Evolutionary conservation across 805 yeast genomes (phyloP).

Genomic region (Metschnikowia sp.): DNA sequence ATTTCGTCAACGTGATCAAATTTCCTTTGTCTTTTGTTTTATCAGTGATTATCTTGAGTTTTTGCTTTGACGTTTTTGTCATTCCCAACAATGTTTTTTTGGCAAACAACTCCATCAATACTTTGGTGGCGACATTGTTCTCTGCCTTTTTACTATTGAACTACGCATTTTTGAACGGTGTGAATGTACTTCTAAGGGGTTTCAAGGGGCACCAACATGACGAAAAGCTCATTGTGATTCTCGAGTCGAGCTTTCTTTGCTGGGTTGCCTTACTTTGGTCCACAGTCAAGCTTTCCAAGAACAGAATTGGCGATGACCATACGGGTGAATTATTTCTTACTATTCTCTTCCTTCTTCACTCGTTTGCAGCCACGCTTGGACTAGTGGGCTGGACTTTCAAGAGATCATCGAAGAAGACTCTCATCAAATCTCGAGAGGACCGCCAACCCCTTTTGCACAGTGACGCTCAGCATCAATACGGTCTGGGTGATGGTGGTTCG

Average conservation of each 20-base stretch:
- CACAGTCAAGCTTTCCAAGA: constrained; percentile 47
- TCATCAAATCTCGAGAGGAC: constrained; percentile 19
- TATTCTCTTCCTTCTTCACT: constrained; percentile 43
- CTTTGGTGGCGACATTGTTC: constrained; percentile 39
- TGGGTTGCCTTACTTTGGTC: constrained; percentile 54
- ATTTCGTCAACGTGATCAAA: constrained; percentile 44
- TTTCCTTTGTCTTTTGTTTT: constrained; percentile 47
- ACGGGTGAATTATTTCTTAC: constrained; percentile 52
- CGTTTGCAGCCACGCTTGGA: constrained; percentile 51
- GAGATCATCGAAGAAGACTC: constrained; percentile 5
- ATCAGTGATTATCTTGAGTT: constrained; percentile 35
- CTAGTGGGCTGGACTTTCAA: constrained; percentile 44
- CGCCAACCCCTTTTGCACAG: constrained; percentile 31
- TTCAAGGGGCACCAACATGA: constrained; percentile 40
- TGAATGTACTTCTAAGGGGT: constrained; percentile 31
- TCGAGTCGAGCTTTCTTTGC: constrained; percentile 50
- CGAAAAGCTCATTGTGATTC: constrained; percentile 51
- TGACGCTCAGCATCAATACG: constrained; percentile 14
- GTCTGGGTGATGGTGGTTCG: constrained; percentile 13
- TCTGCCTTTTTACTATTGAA: constrained; percentile 51
- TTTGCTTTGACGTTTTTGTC: constrained; percentile 20
- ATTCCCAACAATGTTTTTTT: constrained; percentile 27
- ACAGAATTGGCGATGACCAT: constrained; percentile 41
- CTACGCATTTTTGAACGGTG: constrained; percentile 50
- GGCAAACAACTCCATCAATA: constrained; percentile 38